Percentiles rank a stretch among this genome's conserved stretches.
phyloP scores from a whole-genome alignment of 495 filamentous ascomycete species.

The Annulohypoxylon bovei region DNA sequence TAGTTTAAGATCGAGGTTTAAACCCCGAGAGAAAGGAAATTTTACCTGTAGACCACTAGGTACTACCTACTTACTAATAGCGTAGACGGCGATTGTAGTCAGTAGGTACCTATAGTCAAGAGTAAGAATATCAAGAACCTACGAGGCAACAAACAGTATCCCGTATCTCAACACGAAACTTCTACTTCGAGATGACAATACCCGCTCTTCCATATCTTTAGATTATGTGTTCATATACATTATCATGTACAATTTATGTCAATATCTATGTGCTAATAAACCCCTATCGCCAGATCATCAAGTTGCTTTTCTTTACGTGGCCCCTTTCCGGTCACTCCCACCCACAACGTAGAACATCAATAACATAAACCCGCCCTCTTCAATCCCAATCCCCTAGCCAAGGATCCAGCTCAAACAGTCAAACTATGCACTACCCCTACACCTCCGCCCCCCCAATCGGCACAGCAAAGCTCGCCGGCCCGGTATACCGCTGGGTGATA shows the following conservation, averaged over 20 bases:
- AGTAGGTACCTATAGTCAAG: too few relatives aligned
- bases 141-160: too few relatives aligned
- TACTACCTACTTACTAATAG: too few relatives aligned
- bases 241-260: not conserved
- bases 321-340: not conserved
- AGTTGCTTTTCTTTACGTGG: not conserved
- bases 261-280: not conserved
- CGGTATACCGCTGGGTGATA: slow-evolving; percentile 25
- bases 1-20: too few relatives aligned
- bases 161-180: too few relatives aligned
- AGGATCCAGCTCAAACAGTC: too few relatives aligned
- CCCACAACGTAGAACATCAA: not conserved
- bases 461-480: slow-evolving; percentile 18
- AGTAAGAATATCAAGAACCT: too few relatives aligned
- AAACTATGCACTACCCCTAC: too few relatives aligned
- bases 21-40: too few relatives aligned
- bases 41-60: too few relatives aligned
- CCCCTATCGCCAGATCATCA: not conserved
- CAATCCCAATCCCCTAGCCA: too few relatives aligned
- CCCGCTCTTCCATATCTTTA: not conserved
- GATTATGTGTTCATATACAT: not conserved
- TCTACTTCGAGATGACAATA: not conserved
- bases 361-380: not conserved
- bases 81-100: too few relatives aligned
- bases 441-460: slow-evolving; percentile 1